These are phyloP conservation scores for Anthracocystis walkeri DNA, from an alignment of 1,284 basidiomycete genomes.

Conservation along the genomic window DNA sequence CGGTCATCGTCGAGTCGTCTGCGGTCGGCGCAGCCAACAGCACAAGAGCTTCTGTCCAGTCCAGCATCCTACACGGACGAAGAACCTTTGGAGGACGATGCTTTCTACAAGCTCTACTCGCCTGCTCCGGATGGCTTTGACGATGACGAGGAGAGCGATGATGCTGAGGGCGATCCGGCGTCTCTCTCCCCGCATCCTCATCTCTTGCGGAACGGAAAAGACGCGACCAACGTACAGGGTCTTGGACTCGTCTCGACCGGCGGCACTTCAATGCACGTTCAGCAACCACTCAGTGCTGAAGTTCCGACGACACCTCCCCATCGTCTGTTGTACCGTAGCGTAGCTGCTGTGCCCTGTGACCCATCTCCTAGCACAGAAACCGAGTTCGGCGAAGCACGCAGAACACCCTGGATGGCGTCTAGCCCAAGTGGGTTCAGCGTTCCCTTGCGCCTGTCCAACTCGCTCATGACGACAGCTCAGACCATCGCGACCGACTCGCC, in stretches of 20 bases:
- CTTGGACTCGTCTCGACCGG: conserved; percentile 13
- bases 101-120: conserved; percentile 50
- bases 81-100: conserved; percentile 44
- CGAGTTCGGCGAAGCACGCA: conserved; percentile 39
- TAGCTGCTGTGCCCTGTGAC: conserved; percentile 38
- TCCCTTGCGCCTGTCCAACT: conserved; percentile 44
- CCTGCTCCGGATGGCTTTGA: conserved; percentile 30
- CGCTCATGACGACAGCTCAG: conserved; percentile 34
- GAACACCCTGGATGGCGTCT: conserved; percentile 30
- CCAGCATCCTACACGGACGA: conserved; percentile 33
- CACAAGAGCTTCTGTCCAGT: conserved; percentile 32
- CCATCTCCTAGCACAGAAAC: conserved; percentile 43
- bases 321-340: conserved; percentile 24
- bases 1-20: conserved; percentile 16
- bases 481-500: conserved; percentile 23
- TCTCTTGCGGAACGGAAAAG: neutral
- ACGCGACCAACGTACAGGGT: conserved; percentile 6
- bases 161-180: conserved; percentile 3
- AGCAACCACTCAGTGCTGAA: neutral
- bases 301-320: conserved; percentile 31
- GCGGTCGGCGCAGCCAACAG: conserved; percentile 11
- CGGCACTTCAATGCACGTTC: conserved; percentile 4
- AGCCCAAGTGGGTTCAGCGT: conserved; percentile 45
- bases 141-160: conserved; percentile 34
- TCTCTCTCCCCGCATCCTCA: too few species aligned